Evolutionary conservation across 1,284 basidiomycete species (phyloP).

Genomic region (Trichosporon faecale): DNA sequence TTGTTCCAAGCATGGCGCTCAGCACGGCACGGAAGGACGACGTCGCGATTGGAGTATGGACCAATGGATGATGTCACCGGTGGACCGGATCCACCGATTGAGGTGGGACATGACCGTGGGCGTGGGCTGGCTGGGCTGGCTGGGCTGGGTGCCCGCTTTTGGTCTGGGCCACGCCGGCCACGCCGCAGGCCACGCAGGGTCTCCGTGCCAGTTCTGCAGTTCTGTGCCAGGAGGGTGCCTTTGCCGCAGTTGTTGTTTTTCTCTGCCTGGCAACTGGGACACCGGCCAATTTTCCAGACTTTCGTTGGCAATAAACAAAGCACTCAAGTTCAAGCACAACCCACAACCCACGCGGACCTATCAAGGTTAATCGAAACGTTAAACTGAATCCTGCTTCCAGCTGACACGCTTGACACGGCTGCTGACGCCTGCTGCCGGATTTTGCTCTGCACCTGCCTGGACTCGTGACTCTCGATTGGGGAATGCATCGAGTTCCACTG

Average conservation of each 20-base stretch:
- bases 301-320: background rate
- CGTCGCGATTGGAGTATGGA: background rate
- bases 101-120: background rate
- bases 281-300: background rate
- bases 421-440: background rate
- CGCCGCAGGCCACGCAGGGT: background rate
- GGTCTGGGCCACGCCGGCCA: background rate
- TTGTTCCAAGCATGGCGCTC: background rate
- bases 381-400: background rate
- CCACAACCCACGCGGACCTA: background rate
- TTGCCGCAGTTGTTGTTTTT: background rate
- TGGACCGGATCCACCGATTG: background rate
- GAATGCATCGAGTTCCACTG: background rate
- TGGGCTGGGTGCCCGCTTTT: too few relatives aligned
- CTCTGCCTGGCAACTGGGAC: background rate
- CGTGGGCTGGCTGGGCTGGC: too few relatives aligned
- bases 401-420: too few relatives aligned
- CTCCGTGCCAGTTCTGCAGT: too few relatives aligned
- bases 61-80: background rate
- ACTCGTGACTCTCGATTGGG: background rate
- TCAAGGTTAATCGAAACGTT: conserved; percentile 9
- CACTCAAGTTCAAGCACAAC: background rate
- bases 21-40: background rate
- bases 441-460: background rate
- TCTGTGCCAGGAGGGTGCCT: background rate